Evolutionary conservation across 139 green algal genomes (phyloP), one percentile per base, ranked within the genome.

Genomic region (Chlorella sp.): DNA sequence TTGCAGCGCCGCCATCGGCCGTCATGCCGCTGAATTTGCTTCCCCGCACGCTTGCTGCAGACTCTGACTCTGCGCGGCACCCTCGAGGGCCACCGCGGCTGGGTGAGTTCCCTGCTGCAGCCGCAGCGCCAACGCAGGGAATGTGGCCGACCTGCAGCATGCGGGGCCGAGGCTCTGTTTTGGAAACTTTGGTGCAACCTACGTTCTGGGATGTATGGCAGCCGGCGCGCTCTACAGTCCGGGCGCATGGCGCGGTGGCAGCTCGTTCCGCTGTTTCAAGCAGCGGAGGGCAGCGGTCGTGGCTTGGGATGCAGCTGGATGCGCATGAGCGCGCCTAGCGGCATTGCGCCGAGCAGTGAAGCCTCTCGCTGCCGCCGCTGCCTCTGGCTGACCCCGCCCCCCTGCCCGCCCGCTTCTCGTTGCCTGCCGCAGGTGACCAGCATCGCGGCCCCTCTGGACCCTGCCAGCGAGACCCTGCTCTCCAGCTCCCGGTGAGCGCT

Each of bases 371-470:
- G 64, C 21, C 64, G 64, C 21, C 64, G 64, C 64, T 71, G 64
- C 21, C 64, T 9, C 64, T 32, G 64, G 64, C 21, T 28, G 64
- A 71, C 64, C 11, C 69, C 69, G 69, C 69, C 69, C 28, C 26
- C 37, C 11, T 28, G 64, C 22, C 11, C 64, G 2, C 2, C 64
- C 64, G 64, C 64, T 28, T 37, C 11, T 83, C 78, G 24, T 66
- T 88, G 88, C 86, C 97, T 83, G 21, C 5, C 39, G 82, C 57
- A 96, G 97, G 97, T 98, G 61, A 99, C 97, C 61, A 90, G 95
- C 92, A 98, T 99, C 79, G 98, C 98, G 42, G 97, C 96, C 64
- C 98, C 98, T 21, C 92, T 99, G 83, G 98, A 99, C 94, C 98
- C 98, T 89, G 94, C 90, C 91, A 97, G 95, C 78, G 97, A 99